phyloP scores from a whole-genome alignment of 148 eudicot genomes.

The Diospyros lotus region DNA sequence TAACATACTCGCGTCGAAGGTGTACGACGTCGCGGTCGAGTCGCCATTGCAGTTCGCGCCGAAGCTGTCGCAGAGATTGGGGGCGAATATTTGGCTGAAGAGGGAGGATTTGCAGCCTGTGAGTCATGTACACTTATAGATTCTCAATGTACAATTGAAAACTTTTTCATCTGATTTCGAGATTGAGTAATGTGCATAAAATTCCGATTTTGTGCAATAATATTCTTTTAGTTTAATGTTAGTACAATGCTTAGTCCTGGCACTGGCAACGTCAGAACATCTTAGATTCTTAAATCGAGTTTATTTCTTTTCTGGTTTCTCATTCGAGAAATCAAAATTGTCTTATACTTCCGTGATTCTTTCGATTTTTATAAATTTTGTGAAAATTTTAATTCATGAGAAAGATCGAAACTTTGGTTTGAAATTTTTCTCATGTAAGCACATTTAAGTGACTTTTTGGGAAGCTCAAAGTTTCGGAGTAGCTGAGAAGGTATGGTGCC shows the following conservation, averaged over 20 bases:
- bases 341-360: neutral
- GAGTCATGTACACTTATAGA: slow-evolving; percentile 10
- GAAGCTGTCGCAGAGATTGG: slow-evolving; percentile 60
- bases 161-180: neutral
- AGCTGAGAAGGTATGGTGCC: neutral
- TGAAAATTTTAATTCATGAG: neutral
- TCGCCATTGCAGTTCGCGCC: slow-evolving; percentile 68
- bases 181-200: neutral
- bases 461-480: neutral
- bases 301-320: neutral
- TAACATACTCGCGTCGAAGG: slow-evolving; percentile 57
- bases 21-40: slow-evolving; percentile 68
- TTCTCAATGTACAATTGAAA: neutral
- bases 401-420: neutral
- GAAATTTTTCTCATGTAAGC: neutral
- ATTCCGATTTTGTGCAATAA: neutral
- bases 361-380: neutral
- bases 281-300: neutral
- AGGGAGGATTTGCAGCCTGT: slow-evolving; percentile 84
- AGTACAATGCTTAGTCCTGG: neutral
- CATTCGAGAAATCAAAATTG: neutral
- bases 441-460: neutral
- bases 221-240: neutral
- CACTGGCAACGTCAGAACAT: neutral
- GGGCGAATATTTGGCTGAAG: slow-evolving; percentile 59